Evolutionary conservation across 371 early-diverging fungal species (phyloP).

Genomic region (Mortierella sp.): DNA sequence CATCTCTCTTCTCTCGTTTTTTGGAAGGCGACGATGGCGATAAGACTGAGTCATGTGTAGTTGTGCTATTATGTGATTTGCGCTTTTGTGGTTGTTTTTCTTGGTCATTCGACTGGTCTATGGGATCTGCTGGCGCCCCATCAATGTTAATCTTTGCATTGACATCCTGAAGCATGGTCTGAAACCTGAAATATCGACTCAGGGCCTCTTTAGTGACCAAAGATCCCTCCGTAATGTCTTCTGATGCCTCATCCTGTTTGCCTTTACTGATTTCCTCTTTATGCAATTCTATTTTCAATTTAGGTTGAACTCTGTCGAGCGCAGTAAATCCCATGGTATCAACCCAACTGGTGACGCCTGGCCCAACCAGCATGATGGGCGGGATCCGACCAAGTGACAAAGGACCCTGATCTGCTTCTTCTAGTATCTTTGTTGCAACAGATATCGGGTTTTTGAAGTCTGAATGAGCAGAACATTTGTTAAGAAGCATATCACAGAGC

Average conservation of each 20-base stretch:
- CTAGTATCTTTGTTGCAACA: constrained; percentile 66
- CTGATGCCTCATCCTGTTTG: no score
- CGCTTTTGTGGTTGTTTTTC: not conserved
- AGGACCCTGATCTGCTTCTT: constrained; percentile 60
- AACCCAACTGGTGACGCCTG: constrained; percentile 65
- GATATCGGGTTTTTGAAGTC: constrained; percentile 79
- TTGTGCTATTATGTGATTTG: not conserved
- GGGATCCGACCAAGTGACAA: constrained; percentile 76
- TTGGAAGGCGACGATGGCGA: not conserved
- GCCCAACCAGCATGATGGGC: constrained; percentile 80
- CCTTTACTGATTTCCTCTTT: not conserved
- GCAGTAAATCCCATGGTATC: constrained; percentile 40
- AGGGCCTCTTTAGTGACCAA: constrained; percentile 21
- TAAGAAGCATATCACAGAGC: not conserved
- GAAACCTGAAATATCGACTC: constrained; percentile 10
- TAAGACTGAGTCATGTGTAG: not conserved
- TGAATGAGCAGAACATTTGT: not conserved
- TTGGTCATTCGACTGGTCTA: not conserved
- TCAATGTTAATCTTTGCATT: not conserved
- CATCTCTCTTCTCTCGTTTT: not conserved
- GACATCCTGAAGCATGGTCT: constrained; percentile 13
- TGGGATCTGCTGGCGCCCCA: not conserved
- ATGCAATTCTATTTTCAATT: not conserved
- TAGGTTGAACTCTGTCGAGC: constrained; percentile 16
- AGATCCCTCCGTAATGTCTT: constrained; percentile 8